A percentile compares a stretch with the other conserved stretches of the same genome.
phyloP scores from a whole-genome alignment of 2,329 filamentous ascomycete genomes.

The Fonsecaea nubica region DNA sequence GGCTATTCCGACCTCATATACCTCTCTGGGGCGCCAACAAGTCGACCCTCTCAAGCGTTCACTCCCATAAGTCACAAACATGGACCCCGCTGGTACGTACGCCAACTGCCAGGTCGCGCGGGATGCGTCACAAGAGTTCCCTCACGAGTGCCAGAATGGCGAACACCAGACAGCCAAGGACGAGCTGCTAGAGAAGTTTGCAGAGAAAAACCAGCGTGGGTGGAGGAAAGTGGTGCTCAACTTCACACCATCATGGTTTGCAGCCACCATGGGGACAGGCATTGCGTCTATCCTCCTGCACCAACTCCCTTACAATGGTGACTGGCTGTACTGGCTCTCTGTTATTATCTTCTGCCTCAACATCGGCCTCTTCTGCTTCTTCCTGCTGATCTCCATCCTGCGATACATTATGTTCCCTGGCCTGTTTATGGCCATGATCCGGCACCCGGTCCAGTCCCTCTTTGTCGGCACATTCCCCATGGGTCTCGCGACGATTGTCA shows the following conservation, averaged over 20 bases:
- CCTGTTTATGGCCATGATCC: conserved; percentile 69
- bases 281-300: conserved; percentile 69
- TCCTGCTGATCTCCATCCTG: conserved; percentile 61
- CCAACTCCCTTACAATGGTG: conserved; percentile 65
- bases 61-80: neutral
- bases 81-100: conserved; percentile 26
- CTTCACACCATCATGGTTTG: conserved; percentile 66
- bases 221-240: conserved; percentile 45
- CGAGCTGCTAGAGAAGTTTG: conserved; percentile 17
- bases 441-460: conserved; percentile 67
- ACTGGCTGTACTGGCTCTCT: conserved; percentile 59
- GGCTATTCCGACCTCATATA: neutral
- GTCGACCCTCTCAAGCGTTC: neutral
- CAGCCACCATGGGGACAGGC: conserved; percentile 70
- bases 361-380: conserved; percentile 61
- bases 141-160: conserved; percentile 13
- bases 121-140: conserved; percentile 4
- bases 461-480: conserved; percentile 71
- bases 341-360: conserved; percentile 68
- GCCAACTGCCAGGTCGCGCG: conserved; percentile 19
- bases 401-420: conserved; percentile 68
- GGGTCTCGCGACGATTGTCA: conserved; percentile 69
- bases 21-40: neutral
- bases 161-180: conserved; percentile 15
- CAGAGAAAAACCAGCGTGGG: conserved; percentile 44